Conservation (phyloP, 2,329 filamentous ascomycete species). For the Monilinia laxa region DNA sequence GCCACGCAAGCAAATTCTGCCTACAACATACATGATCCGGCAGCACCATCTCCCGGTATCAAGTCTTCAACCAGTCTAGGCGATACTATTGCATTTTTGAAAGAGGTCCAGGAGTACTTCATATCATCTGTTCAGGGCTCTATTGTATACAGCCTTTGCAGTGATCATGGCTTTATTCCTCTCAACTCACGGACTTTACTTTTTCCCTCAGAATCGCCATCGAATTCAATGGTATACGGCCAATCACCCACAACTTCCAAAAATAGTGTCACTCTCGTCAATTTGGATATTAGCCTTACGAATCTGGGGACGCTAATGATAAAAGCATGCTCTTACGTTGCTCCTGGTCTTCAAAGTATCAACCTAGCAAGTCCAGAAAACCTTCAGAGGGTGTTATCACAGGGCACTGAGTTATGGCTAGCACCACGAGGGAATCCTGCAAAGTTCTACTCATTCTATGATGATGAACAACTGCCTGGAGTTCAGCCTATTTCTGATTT, state of each 20-base stretch:
- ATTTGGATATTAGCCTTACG: constrained; percentile 39
- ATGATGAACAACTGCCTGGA: constrained; percentile 30
- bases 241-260: constrained; percentile 4
- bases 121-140: constrained; percentile 41
- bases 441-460: constrained; percentile 34
- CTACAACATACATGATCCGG: constrained; percentile 32
- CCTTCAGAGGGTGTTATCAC: constrained; percentile 22
- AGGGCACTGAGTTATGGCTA: constrained; percentile 37
- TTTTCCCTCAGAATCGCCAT: constrained; percentile 22
- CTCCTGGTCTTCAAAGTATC: constrained; percentile 34
- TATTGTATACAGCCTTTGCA: constrained; percentile 39
- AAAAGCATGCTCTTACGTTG: constrained; percentile 37
- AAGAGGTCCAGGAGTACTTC: constrained; percentile 40
- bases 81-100: constrained; percentile 29
- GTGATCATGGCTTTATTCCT: constrained; percentile 38
- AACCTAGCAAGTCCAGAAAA: constrained; percentile 17
- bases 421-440: constrained; percentile 40
- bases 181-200: constrained; percentile 41
- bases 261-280: constrained; percentile 35
- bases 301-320: constrained; percentile 39
- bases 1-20: constrained; percentile 30
- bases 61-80: constrained; percentile 28
- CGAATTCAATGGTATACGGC: constrained; percentile 13
- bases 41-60: constrained; percentile 32
- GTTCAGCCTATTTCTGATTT: constrained; percentile 28